Evolutionary conservation across 257 asterid genomes (phyloP).

Genomic region (Salvia miltiorrhiza): DNA sequence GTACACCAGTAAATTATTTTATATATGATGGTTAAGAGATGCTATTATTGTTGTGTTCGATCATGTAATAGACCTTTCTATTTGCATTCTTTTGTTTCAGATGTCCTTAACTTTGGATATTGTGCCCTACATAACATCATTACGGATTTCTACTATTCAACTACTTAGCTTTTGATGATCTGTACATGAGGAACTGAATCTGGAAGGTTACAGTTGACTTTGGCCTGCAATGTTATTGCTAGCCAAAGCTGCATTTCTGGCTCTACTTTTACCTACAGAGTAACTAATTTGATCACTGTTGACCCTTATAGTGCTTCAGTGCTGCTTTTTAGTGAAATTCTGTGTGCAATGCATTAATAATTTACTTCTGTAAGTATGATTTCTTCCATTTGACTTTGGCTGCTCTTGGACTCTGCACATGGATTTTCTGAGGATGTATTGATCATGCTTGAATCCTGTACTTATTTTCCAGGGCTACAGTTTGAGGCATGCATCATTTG

Average conservation of each 20-base stretch:
- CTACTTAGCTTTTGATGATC: not conserved
- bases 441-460: slow-evolving; percentile 35
- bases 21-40: slow-evolving; percentile 10
- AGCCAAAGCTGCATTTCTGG: not conserved
- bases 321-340: not conserved
- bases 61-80: not conserved
- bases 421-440: slow-evolving; percentile 31
- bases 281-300: not conserved
- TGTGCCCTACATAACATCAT: not conserved
- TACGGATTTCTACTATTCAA: not conserved
- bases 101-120: not conserved
- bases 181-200: not conserved
- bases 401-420: slow-evolving; percentile 30
- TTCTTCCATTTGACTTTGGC: slow-evolving; percentile 13
- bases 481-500: slow-evolving; percentile 55
- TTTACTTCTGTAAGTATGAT: slow-evolving; percentile 11
- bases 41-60: not conserved
- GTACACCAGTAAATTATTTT: slow-evolving; percentile 4
- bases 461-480: slow-evolving; percentile 60
- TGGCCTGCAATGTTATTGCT: not conserved
- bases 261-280: not conserved
- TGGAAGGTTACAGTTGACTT: not conserved
- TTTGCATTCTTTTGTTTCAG: slow-evolving; percentile 9
- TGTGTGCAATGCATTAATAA: not conserved
- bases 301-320: not conserved